Conservation (phyloP, 2,329 filamentous ascomycete species). For the Didymella arachidicola region DNA sequence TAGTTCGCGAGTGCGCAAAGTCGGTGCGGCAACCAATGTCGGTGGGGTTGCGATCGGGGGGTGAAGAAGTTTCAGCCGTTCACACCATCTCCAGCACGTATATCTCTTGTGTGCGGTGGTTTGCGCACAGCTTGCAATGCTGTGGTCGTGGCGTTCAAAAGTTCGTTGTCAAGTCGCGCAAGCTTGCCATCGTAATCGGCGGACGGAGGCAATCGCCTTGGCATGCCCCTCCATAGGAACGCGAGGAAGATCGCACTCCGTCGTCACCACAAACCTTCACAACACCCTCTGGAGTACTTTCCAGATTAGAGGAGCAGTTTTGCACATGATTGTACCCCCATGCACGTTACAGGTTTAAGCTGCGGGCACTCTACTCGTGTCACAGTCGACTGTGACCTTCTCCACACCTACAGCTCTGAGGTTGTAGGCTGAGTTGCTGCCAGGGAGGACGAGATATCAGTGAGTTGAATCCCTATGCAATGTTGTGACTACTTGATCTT, state of each 20-base stretch:
- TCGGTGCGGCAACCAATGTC: conserved; percentile 17
- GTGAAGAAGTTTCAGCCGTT: conserved; percentile 13
- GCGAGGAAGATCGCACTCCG: background rate
- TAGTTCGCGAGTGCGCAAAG: conserved; percentile 19
- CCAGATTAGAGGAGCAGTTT: too few species aligned
- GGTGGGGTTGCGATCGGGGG: conserved; percentile 19
- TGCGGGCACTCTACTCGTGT: background rate
- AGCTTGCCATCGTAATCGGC: conserved; percentile 15
- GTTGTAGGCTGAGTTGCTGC: background rate
- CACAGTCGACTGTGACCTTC: background rate
- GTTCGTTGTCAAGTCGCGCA: conserved; percentile 22
- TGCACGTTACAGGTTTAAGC: background rate
- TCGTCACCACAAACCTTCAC: background rate
- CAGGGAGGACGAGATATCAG: background rate
- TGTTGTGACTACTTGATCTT: background rate
- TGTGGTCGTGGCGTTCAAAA: conserved; percentile 31
- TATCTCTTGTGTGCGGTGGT: conserved; percentile 24
- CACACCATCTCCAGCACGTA: conserved; percentile 39
- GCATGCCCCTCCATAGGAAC: conserved; percentile 9
- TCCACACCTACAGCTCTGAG: background rate
- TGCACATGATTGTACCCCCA: conserved; percentile 4
- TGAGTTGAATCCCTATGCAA: background rate
- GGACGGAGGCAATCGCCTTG: conserved; percentile 13
- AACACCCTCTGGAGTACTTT: background rate
- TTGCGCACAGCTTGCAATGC: conserved; percentile 27